Evolutionary conservation across 331 rosid genomes (phyloP), one percentile per base, ranked within the genome.

Genomic region (Pyracantha coccinea): DNA sequence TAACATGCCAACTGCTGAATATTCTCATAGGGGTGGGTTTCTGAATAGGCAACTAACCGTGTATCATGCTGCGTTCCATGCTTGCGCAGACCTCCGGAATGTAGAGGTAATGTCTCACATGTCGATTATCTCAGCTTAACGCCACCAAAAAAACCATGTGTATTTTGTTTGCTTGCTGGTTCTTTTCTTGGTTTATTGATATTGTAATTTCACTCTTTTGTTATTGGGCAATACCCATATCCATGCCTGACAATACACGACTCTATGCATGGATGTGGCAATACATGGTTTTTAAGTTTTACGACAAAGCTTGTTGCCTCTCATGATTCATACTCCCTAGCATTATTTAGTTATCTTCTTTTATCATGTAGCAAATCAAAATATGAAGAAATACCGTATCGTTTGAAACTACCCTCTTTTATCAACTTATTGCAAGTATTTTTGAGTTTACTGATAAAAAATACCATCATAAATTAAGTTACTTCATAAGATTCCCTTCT

Each of bases 1-100:
- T 85, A 94, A 90, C 80, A 66, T 92, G 77, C 99, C 99, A 31
- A 92, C 99, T 2, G 93, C 93, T 11, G 99, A 94, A 58, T 92
- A 81, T 81, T 70, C 73, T 84, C 7, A 85, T 61, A 86, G 90
- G 68, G 96, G 93, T 38, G 83, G 80, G 53, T 92, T 89, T 86
- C 8, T 92, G 77, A 20, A 3, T 55, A 80, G 79, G 83, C 73
- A 69, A 41, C 81, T 92, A 31, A 77, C 92, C 0, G 81, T 88
- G 54, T 92, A 92, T 86, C 99, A 94, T 74, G 82, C 82, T 76
- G 99, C 99, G 38, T 80, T 90, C 74, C 62, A 90, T 84, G 99
- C 97, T 60, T 87, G 95, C 84, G 97, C 93, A 10, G 96, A 92
- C 45, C 85, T 94, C 21, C 76, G 69, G 82, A 80, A 89, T 84